Percentiles rank a stretch among this genome's conserved stretches.
Evolutionary conservation across 805 yeast genomes (phyloP).

Genomic region (Tetrapisispora phaffii): DNA sequence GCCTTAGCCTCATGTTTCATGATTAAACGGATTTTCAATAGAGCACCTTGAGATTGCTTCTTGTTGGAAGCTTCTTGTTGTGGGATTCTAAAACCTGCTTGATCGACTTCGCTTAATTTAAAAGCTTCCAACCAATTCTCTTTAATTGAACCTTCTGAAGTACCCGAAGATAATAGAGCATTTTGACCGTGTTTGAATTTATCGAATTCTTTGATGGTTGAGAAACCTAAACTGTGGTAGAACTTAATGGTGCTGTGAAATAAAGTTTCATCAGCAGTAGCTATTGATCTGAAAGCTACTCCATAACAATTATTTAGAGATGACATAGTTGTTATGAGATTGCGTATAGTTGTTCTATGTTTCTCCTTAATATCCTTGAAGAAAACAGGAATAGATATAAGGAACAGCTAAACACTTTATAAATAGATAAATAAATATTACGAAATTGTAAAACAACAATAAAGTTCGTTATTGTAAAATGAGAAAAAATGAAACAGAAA

Average conservation of each 20-base stretch:
- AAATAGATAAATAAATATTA: too few relatives aligned
- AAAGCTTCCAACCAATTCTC: slow-evolving; percentile 69
- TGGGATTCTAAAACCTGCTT: slow-evolving; percentile 49
- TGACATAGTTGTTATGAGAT: slow-evolving; percentile 8
- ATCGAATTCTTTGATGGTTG: slow-evolving; percentile 48
- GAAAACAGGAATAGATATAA: not conserved
- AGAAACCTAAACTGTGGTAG: slow-evolving; percentile 53
- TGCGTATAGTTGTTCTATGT: not conserved
- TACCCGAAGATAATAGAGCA: slow-evolving; percentile 36
- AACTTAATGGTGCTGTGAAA: slow-evolving; percentile 44
- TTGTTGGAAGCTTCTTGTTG: slow-evolving; percentile 35
- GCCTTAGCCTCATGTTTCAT: slow-evolving; percentile 27
- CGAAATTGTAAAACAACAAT: not conserved
- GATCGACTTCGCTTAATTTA: slow-evolving; percentile 50
- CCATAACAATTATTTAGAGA: slow-evolving; percentile 27
- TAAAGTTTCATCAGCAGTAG: slow-evolving; percentile 39
- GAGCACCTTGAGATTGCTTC: slow-evolving; percentile 36
- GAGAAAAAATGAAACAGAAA: too few relatives aligned
- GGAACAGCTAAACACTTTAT: too few relatives aligned
- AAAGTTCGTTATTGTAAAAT: too few relatives aligned
- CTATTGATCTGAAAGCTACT: slow-evolving; percentile 52
- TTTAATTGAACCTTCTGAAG: slow-evolving; percentile 53
- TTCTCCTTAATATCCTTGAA: not conserved
- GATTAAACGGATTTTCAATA: slow-evolving; percentile 39
- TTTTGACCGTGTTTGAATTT: slow-evolving; percentile 35